Evolutionary conservation across 805 yeast species (phyloP).

Genomic region (Blastobotrys chiropterorum): DNA sequence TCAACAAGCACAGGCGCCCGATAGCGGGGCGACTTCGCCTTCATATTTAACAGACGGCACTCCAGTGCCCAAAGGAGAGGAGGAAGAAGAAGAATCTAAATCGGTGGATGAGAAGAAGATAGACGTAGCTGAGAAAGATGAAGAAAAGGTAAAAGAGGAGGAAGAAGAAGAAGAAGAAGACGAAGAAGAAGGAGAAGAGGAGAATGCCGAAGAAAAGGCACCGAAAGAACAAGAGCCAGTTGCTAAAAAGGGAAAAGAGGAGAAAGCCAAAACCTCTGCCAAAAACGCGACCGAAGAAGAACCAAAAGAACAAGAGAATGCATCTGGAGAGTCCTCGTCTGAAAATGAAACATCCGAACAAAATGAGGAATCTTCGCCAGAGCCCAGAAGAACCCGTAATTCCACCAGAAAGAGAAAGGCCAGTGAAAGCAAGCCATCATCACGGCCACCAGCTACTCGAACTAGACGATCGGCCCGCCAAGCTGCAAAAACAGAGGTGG

Average conservation of each 20-base stretch:
- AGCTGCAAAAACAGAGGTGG: neutral
- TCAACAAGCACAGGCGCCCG: slow-evolving; percentile 31
- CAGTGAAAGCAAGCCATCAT: neutral
- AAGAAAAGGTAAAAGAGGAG: slow-evolving; percentile 17
- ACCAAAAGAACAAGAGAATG: slow-evolving; percentile 23
- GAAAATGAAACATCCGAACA: slow-evolving; percentile 14
- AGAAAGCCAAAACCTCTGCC: slow-evolving; percentile 14
- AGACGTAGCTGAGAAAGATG: slow-evolving; percentile 7
- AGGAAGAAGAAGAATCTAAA: slow-evolving; percentile 15
- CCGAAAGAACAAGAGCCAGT: slow-evolving; percentile 6
- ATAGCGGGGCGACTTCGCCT: slow-evolving; percentile 14
- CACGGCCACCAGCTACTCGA: neutral
- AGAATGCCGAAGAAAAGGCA: slow-evolving; percentile 3
- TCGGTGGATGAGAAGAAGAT: slow-evolving; percentile 13
- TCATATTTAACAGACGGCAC: slow-evolving; percentile 1
- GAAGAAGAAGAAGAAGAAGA: slow-evolving; percentile 10
- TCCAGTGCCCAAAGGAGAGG: neutral
- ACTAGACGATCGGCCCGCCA: neutral
- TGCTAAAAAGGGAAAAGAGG: slow-evolving; percentile 3
- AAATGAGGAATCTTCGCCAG: neutral
- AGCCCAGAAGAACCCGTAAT: neutral
- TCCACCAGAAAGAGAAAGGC: neutral
- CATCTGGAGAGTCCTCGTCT: slow-evolving; percentile 11
- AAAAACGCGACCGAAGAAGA: slow-evolving; percentile 27
- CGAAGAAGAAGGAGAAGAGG: slow-evolving; percentile 7